These are phyloP conservation scores for Neotropicomus parvogracilis DNA, from an alignment of 1,284 basidiomycete genomes.

Conservation along the genomic window DNA sequence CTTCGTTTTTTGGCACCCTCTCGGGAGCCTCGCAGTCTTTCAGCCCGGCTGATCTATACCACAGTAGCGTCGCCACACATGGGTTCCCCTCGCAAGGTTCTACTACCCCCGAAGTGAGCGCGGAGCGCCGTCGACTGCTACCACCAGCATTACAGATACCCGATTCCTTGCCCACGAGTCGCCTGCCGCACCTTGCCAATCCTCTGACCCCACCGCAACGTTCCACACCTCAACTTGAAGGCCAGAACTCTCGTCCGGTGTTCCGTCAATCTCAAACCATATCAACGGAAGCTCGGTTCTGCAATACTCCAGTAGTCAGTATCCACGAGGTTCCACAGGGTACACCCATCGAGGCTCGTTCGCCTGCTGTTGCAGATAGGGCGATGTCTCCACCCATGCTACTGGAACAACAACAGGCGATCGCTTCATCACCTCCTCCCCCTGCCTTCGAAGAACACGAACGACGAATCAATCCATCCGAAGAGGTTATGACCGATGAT, in stretches of 20 bases:
- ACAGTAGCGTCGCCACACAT: conserved; percentile 11
- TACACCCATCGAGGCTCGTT: not conserved
- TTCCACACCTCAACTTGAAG: not conserved
- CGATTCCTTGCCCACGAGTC: not conserved
- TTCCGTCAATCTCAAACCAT: not conserved
- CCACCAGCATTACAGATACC: not conserved
- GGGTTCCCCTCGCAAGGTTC: conserved; percentile 1
- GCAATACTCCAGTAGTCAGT: not conserved
- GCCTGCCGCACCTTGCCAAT: not conserved
- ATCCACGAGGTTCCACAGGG: not conserved
- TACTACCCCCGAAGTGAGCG: not conserved
- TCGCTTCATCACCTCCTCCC: not conserved
- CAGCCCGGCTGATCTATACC: conserved; percentile 20
- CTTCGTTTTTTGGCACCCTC: conserved; percentile 3
- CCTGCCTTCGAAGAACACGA: conserved; percentile 9
- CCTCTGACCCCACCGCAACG: not conserved
- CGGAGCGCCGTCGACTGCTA: not conserved
- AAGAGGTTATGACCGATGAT: not conserved
- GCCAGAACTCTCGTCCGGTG: not conserved
- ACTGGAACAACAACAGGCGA: conserved; percentile 1
- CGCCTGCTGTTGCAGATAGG: not conserved
- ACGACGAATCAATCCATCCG: not conserved
- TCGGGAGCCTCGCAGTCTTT: conserved; percentile 5
- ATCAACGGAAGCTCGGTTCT: not conserved
- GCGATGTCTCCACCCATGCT: not conserved